Evolutionary conservation across 2,329 filamentous ascomycete genomes (phyloP).

Genomic region (Zasmidium angulare): DNA sequence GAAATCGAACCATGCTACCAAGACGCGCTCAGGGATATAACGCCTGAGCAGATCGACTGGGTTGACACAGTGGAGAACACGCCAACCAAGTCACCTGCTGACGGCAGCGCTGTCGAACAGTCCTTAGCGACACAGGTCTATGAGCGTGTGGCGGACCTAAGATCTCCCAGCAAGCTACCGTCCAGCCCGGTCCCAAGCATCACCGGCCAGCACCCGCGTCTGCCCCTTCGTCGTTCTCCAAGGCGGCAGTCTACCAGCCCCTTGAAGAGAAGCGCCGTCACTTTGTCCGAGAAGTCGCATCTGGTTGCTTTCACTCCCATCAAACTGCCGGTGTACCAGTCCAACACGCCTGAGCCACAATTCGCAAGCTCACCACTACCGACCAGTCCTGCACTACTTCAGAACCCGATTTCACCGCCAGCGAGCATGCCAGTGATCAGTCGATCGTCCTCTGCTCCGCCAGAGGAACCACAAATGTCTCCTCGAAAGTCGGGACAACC

Average conservation of each 20-base stretch:
- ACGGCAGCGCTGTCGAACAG: background rate
- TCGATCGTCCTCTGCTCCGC: slow-evolving; percentile 34
- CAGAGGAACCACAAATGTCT: slow-evolving; percentile 32
- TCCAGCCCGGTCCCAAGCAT: slow-evolving; percentile 23
- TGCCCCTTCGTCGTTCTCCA: slow-evolving; percentile 27
- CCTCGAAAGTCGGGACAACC: slow-evolving; percentile 27
- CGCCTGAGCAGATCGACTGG: slow-evolving; percentile 1
- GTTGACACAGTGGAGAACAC: slow-evolving; percentile 9
- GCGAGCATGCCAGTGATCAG: slow-evolving; percentile 3
- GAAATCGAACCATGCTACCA: slow-evolving; percentile 1
- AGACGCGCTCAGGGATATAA: background rate
- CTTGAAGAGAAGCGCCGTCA: slow-evolving; percentile 22
- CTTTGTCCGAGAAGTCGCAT: slow-evolving; percentile 19
- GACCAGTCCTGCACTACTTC: slow-evolving; percentile 2
- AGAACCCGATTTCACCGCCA: background rate
- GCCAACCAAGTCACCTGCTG: background rate
- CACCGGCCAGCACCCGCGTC: slow-evolving; percentile 18
- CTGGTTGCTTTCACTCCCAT: slow-evolving; percentile 32
- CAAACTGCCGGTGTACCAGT: slow-evolving; percentile 16
- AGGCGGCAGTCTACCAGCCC: slow-evolving; percentile 32
- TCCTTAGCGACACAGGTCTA: background rate
- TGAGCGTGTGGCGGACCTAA: slow-evolving; percentile 1
- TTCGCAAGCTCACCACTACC: slow-evolving; percentile 12
- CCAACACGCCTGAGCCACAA: background rate
- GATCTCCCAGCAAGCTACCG: slow-evolving; percentile 9